Evolutionary conservation across 495 filamentous ascomycete species (phyloP), one percentile per base, ranked within the genome.

Genomic region (Achaetomiella virescens): DNA sequence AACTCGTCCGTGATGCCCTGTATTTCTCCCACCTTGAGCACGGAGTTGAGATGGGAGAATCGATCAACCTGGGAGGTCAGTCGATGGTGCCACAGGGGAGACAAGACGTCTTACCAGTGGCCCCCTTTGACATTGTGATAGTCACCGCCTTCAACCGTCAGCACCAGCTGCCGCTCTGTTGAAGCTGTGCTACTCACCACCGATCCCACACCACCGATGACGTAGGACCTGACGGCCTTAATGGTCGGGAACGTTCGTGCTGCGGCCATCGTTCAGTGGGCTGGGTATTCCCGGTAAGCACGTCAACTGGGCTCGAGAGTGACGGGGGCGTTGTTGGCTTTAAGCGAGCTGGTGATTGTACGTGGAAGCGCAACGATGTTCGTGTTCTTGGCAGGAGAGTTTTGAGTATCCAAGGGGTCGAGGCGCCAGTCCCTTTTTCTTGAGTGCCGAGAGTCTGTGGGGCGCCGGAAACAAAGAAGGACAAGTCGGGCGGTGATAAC

Each of bases 51-150:
- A 96, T 96, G 55, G 89, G 84, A 54, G 86, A 84, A 69, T 96
- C 91, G 62, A 96, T 84, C 61, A 96, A 74, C 91, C 81, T 84
- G 46, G 5, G 20, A 42, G 3, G 35, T 47, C 20, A 58, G 52
- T 40, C n/a, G 55, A 25, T 37, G 3, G 1, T 15, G 3, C 3
- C 37, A 5, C 10, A 10, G 29, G 6, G 20, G 20, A 22, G 2
- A n/a, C 12, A 14, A 12, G 36, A n/a, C 11, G 12, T 62, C 75
- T 43, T 66, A 83, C 81, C 91, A 96, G 70, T 95, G 90, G 22
- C 91, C 90, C 20, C 88, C 88, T 66, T 89, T 83, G 60, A 95
- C 91, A 81, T 96, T 96, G 78, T 96, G 91, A 64, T 96, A 96
- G 66, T 96, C 91, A 56, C 91, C 91, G 29, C 81, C 81, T 75